phyloP scores from a whole-genome alignment of 2,329 filamentous ascomycete species.

The Lachnellula hyalina region DNA sequence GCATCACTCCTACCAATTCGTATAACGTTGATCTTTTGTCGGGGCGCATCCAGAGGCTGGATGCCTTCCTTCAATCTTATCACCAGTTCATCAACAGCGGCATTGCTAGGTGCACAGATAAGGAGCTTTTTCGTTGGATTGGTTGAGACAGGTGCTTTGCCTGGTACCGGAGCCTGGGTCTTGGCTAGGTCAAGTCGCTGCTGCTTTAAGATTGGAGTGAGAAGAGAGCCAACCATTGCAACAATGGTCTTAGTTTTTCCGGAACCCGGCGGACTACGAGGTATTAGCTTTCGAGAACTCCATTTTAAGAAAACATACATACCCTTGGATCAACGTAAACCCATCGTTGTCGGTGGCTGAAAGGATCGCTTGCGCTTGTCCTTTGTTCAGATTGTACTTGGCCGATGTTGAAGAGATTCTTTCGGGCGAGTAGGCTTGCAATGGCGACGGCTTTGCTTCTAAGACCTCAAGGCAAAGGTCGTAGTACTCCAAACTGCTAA shows the following conservation, averaged over 20 bases:
- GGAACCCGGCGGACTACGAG: slow-evolving; percentile 74
- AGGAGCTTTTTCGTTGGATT: slow-evolving; percentile 72
- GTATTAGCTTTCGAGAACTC: slow-evolving; percentile 20
- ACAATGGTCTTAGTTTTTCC: slow-evolving; percentile 98
- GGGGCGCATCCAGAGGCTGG: slow-evolving; percentile 66
- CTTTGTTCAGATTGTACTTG: slow-evolving; percentile 80
- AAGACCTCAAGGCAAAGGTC: slow-evolving; percentile 92
- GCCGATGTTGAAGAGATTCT: slow-evolving; percentile 63
- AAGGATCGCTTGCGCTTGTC: slow-evolving; percentile 86
- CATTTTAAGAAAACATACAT: slow-evolving; percentile 26
- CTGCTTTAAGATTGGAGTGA: slow-evolving; percentile 48
- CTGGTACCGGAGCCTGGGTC: slow-evolving; percentile 31
- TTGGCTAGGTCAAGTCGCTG: slow-evolving; percentile 24
- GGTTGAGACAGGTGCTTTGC: slow-evolving; percentile 29
- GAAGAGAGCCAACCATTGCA: slow-evolving; percentile 85
- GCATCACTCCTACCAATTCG: slow-evolving; percentile 87
- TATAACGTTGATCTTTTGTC: slow-evolving; percentile 76
- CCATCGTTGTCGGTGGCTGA: slow-evolving; percentile 94
- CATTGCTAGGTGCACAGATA: slow-evolving; percentile 97
- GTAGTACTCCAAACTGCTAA: slow-evolving; percentile 90
- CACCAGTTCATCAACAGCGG: slow-evolving; percentile 92
- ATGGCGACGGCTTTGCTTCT: slow-evolving; percentile 81
- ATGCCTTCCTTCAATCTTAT: slow-evolving; percentile 86
- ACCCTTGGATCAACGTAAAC: slow-evolving; percentile 93
- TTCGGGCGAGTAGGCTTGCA: slow-evolving; percentile 74